A percentile compares a stretch with the other conserved stretches of the same genome.
phyloP scores from a whole-genome alignment of 495 filamentous ascomycete species.

The Penicillium waksmanii region DNA sequence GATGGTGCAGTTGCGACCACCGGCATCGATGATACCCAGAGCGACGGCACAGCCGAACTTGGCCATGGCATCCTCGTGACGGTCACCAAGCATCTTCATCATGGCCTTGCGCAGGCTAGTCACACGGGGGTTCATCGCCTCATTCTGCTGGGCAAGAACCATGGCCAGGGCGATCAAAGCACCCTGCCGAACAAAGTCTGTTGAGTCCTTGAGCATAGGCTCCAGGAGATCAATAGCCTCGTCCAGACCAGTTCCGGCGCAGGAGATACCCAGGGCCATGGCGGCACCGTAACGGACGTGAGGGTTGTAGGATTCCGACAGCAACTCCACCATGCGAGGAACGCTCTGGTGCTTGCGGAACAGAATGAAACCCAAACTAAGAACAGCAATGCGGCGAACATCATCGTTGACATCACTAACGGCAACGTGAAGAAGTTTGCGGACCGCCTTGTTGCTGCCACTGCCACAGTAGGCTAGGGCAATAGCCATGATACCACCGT shows the following conservation, averaged over 20 bases:
- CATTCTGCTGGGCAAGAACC: constrained; percentile 98
- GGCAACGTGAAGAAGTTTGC: constrained; percentile 94
- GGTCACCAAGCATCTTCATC: constrained; percentile 88
- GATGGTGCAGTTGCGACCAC: constrained; percentile 97
- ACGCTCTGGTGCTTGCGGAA: constrained; percentile 98
- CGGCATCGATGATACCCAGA: constrained; percentile 96
- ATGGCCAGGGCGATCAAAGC: constrained; percentile 94
- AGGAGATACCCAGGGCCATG: constrained; percentile 98
- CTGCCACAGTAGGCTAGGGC: constrained; percentile 97
- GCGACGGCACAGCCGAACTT: constrained; percentile 96
- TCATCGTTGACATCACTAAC: constrained; percentile 99
- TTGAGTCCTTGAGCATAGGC: constrained; percentile 99
- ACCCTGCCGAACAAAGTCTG: constrained; percentile 97
- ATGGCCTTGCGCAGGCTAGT: constrained; percentile 79
- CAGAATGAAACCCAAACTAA: constrained; percentile 97
- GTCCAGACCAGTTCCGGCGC: constrained; percentile 93
- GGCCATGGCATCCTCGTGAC: constrained; percentile 99
- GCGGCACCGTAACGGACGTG: constrained; percentile 98
- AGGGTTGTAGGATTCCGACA: constrained; percentile 98
- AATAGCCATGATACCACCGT: constrained; percentile 99
- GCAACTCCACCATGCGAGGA: constrained; percentile 97
- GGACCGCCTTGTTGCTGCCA: constrained; percentile 97
- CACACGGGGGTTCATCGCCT: constrained; percentile 91
- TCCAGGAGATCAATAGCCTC: constrained; percentile 97
- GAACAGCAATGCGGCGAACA: constrained; percentile 93